Evolutionary conservation across 768 basidiomycete genomes (phyloP).

Genomic region (Pleurotus sapidus): DNA sequence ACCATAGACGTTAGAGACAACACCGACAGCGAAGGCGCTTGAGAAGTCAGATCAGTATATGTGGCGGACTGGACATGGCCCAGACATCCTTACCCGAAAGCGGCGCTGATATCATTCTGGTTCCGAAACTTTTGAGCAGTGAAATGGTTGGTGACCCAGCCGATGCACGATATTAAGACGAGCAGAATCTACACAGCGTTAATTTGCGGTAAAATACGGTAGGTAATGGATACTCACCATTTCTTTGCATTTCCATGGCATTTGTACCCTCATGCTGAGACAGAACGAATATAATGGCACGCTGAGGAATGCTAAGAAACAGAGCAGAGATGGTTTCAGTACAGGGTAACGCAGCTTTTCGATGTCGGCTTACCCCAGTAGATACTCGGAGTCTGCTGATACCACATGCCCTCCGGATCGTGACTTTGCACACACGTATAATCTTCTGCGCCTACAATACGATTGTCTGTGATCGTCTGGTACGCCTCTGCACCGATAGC

Average conservation of each 20-base stretch:
- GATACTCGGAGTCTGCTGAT: constrained; percentile 62
- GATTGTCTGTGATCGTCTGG: constrained; percentile 45
- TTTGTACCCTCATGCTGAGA: constrained; percentile 63
- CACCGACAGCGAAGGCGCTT: constrained; percentile 77
- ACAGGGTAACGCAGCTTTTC: not conserved
- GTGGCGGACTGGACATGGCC: constrained; percentile 1
- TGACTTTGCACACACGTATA: constrained; percentile 61
- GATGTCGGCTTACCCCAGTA: constrained; percentile 59
- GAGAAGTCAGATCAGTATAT: constrained; percentile 6
- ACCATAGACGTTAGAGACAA: constrained; percentile 76
- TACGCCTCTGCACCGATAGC: constrained; percentile 76
- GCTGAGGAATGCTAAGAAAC: constrained; percentile 54
- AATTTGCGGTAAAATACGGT: not conserved
- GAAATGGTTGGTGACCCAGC: constrained; percentile 82
- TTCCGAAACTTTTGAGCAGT: constrained; percentile 55
- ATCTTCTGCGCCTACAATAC: constrained; percentile 52
- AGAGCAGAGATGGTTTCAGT: not conserved
- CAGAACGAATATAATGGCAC: constrained; percentile 70
- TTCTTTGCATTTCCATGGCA: constrained; percentile 55
- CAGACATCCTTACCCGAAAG: constrained; percentile 50
- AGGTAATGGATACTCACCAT: constrained; percentile 36
- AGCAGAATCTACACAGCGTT: constrained; percentile 36
- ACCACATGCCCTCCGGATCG: constrained; percentile 63
- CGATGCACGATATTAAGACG: constrained; percentile 59
- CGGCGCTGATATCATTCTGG: constrained; percentile 76